Percentiles rank a stretch among this genome's conserved stretches.
Evolutionary conservation across 1,284 basidiomycete genomes (phyloP).

Genomic region (Sphaerobolus stellatus): DNA sequence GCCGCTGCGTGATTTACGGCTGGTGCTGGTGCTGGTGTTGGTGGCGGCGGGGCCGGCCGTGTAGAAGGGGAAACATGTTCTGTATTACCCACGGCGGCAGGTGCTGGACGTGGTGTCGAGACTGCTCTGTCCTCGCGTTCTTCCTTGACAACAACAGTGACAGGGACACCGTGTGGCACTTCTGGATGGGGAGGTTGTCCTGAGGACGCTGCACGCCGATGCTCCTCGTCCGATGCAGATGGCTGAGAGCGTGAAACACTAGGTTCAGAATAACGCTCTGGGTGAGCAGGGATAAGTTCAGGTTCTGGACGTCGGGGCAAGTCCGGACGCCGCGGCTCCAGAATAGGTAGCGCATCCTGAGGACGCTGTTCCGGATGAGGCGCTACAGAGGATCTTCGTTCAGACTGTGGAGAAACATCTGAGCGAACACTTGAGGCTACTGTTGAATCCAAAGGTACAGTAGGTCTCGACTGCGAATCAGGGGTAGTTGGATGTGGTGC

Average conservation of each 20-base stretch:
- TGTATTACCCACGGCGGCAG: too few relatives aligned
- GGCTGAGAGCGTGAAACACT: conserved; percentile 33
- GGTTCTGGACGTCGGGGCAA: not conserved
- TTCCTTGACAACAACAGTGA: too few relatives aligned
- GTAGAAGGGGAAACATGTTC: too few relatives aligned
- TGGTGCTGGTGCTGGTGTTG: too few relatives aligned
- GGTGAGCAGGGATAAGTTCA: not conserved
- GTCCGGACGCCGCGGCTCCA: conserved; percentile 1
- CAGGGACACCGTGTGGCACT: too few relatives aligned
- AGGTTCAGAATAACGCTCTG: too few relatives aligned
- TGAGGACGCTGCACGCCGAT: conserved; percentile 10
- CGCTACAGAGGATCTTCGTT: not conserved
- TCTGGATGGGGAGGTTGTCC: conserved; percentile 20
- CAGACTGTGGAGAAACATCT: not conserved
- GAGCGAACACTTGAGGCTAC: conserved; percentile 4
- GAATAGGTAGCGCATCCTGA: not conserved
- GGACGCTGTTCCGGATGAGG: conserved; percentile 1
- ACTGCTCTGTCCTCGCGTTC: too few relatives aligned
- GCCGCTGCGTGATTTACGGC: too few relatives aligned
- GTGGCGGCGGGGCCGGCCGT: too few relatives aligned
- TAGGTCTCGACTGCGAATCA: not conserved
- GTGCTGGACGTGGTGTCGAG: too few relatives aligned
- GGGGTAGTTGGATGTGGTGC: not conserved
- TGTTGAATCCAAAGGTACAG: not conserved
- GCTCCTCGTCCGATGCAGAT: conserved; percentile 33